Percentiles rank a stretch among this genome's conserved stretches.
Conservation (phyloP, 768 basidiomycete species). For the Panaeolus papilionaceus region DNA sequence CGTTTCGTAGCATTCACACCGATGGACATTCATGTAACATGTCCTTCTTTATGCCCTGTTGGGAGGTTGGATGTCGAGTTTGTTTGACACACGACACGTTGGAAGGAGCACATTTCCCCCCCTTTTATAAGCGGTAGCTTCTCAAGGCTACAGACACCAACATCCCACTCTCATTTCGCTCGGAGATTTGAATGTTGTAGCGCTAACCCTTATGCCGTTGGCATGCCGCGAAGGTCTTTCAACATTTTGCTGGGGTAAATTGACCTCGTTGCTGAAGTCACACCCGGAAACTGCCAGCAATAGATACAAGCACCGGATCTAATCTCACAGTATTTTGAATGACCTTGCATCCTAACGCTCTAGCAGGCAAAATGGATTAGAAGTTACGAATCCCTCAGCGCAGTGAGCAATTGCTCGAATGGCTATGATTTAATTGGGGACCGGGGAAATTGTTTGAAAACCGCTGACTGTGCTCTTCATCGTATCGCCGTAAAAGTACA, state of each 20-base stretch:
- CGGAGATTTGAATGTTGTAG: not conserved
- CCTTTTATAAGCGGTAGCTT: not conserved
- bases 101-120: not conserved
- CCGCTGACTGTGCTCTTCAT: slow-evolving; percentile 10
- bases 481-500: slow-evolving; percentile 1
- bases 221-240: not conserved
- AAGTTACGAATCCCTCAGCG: not conserved
- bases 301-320: not conserved
- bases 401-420: not conserved
- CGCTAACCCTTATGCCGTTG: not conserved
- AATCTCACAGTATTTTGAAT: not conserved
- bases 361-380: not conserved
- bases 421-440: slow-evolving; percentile 3
- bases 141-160: not conserved
- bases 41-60: not conserved
- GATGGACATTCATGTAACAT: not conserved
- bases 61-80: not conserved
- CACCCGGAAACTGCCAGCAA: not conserved
- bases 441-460: not conserved
- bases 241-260: not conserved
- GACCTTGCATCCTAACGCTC: not conserved
- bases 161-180: slow-evolving; percentile 7
- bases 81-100: not conserved
- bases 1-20: no score
- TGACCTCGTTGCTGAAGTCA: slow-evolving; percentile 3